These are phyloP conservation scores for Exophiala mesophila DNA, from an alignment of 2,329 filamentous ascomycete genomes.

Conservation along the genomic window DNA sequence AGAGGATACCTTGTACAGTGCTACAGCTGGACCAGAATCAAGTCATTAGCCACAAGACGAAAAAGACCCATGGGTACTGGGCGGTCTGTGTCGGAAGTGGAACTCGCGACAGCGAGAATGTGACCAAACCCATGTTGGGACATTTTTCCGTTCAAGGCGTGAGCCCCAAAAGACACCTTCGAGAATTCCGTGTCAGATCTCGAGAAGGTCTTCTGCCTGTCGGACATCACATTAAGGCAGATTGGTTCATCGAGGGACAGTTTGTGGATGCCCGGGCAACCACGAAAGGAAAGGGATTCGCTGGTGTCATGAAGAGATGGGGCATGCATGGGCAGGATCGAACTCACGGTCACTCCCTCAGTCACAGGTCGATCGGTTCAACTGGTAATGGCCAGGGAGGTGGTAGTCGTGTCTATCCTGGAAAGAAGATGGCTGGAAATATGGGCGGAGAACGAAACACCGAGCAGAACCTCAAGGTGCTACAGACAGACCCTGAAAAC, in stretches of 20 bases:
- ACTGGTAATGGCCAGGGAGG: constrained; percentile 84
- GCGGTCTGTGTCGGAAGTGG: constrained; percentile 87
- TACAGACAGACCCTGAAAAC: constrained; percentile 81
- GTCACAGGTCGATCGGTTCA: constrained; percentile 88
- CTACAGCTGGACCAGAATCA: constrained; percentile 90
- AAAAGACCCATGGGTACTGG: constrained; percentile 78
- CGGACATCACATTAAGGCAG: constrained; percentile 71
- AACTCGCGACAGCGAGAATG: constrained; percentile 66
- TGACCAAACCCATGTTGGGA: constrained; percentile 76
- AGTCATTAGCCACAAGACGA: constrained; percentile 81
- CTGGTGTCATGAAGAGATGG: constrained; percentile 95
- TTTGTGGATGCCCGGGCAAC: constrained; percentile 79
- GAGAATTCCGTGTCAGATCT: constrained; percentile 80
- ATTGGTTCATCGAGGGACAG: constrained; percentile 87
- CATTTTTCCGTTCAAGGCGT: constrained; percentile 81
- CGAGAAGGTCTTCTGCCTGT: constrained; percentile 68
- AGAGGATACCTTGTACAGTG: constrained; percentile 80
- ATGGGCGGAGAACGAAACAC: constrained; percentile 91
- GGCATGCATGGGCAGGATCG: constrained; percentile 84
- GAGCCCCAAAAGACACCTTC: constrained; percentile 74
- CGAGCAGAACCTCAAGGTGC: constrained; percentile 81
- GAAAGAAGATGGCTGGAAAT: constrained; percentile 95
- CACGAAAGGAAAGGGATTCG: constrained; percentile 85
- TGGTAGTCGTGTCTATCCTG: constrained; percentile 86
- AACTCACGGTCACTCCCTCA: constrained; percentile 91